Conservation (phyloP, 2,329 filamentous ascomycete genomes). For the Thelonectria discophora region DNA sequence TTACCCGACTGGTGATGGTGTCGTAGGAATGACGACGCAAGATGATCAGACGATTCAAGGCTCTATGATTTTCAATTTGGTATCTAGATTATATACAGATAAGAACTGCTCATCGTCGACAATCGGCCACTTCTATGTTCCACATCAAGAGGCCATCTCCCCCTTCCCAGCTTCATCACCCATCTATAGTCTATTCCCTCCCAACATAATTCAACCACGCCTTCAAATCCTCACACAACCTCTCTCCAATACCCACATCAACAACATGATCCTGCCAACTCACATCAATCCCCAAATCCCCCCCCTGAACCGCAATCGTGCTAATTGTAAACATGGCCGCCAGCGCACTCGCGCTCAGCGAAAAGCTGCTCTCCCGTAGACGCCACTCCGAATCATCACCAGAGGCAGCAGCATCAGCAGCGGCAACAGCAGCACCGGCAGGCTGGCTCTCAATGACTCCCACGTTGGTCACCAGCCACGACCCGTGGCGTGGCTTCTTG, state of each 20-base stretch:
- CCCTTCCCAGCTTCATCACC: too few relatives aligned
- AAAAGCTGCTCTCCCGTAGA: constrained; percentile 29
- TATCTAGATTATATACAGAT: too few relatives aligned
- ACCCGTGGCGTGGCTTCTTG: constrained; percentile 29
- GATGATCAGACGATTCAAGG: background rate
- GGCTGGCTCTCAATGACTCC: constrained; percentile 35
- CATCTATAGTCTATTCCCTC: too few relatives aligned
- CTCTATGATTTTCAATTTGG: too few relatives aligned
- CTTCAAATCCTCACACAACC: constrained; percentile 12
- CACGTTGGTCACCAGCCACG: constrained; percentile 37
- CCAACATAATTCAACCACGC: constrained; percentile 19
- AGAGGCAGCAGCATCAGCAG: background rate
- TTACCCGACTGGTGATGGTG: too few relatives aligned
- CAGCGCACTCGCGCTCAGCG: constrained; percentile 17
- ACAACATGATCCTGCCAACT: constrained; percentile 25
- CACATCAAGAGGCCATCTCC: too few relatives aligned
- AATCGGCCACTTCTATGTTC: too few relatives aligned
- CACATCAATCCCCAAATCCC: constrained; percentile 25
- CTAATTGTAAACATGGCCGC: constrained; percentile 24
- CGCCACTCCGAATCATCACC: constrained; percentile 24
- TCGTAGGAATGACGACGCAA: too few relatives aligned
- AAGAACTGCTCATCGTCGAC: too few relatives aligned
- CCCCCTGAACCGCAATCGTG: constrained; percentile 24
- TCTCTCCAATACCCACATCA: constrained; percentile 11
- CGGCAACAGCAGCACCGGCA: background rate